A percentile compares a stretch with the other conserved stretches of the same genome.
Conservation (phyloP, 2,329 filamentous ascomycete genomes). For the Ciborinia camelliae region DNA sequence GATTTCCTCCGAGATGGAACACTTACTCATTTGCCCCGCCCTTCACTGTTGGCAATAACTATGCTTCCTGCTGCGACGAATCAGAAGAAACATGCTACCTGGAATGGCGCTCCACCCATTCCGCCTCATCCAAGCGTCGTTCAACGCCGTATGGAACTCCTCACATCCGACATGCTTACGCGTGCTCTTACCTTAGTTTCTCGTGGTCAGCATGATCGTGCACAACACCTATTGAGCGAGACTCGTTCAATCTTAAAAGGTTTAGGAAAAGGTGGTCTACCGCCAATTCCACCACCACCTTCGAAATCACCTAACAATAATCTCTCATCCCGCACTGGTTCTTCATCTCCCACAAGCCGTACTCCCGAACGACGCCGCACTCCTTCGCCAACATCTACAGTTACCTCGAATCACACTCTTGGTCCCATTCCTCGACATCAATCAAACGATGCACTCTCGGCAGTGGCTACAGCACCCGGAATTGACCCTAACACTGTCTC, state of each 20-base stretch:
- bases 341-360: constrained; percentile 31
- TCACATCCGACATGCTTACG: constrained; percentile 97
- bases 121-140: constrained; percentile 94
- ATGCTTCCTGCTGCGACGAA: constrained; percentile 70
- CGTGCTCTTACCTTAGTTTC: constrained; percentile 87
- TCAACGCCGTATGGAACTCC: constrained; percentile 92
- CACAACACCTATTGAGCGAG: constrained; percentile 86
- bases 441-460: constrained; percentile 45
- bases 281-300: constrained; percentile 72
- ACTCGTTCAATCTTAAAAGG: constrained; percentile 94
- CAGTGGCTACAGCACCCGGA: constrained; percentile 60
- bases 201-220: constrained; percentile 87
- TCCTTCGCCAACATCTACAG: constrained; percentile 40
- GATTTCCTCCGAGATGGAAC: constrained; percentile 89
- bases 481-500: constrained; percentile 80
- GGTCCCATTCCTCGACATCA: constrained; percentile 48
- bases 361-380: constrained; percentile 40
- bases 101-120: constrained; percentile 71
- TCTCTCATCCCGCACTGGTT: constrained; percentile 19
- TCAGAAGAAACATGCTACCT: constrained; percentile 61
- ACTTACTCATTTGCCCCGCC: constrained; percentile 79
- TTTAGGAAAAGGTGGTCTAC: constrained; percentile 88
- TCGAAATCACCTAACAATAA: constrained; percentile 30
- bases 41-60: constrained; percentile 89
- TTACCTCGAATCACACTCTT: constrained; percentile 32